These are phyloP conservation scores for Isabelozyma rhagii DNA, from an alignment of 805 yeast genomes.

Conservation along the genomic window DNA sequence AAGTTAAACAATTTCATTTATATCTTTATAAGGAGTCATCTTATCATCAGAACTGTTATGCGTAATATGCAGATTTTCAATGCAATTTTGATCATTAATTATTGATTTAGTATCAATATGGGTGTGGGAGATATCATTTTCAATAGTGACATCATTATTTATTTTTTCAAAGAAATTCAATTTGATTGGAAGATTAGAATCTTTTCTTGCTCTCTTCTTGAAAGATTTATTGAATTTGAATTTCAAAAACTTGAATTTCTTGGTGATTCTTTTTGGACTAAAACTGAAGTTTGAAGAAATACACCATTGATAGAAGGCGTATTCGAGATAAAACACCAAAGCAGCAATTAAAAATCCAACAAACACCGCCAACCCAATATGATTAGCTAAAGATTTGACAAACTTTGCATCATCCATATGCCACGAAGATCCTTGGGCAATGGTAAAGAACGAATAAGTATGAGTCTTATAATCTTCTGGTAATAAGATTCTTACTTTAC, in stretches of 20 bases:
- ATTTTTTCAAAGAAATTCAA: slow-evolving; percentile 18
- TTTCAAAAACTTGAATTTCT: not conserved
- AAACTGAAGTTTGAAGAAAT: slow-evolving; percentile 3
- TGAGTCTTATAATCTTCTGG: slow-evolving; percentile 70
- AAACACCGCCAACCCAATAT: slow-evolving; percentile 67
- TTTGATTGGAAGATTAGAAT: slow-evolving; percentile 48
- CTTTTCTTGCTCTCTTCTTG: slow-evolving; percentile 48
- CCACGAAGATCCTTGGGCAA: slow-evolving; percentile 88
- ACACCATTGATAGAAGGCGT: slow-evolving; percentile 37
- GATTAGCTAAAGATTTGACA: slow-evolving; percentile 69
- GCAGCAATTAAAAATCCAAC: slow-evolving; percentile 64
- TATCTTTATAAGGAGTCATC: not conserved
- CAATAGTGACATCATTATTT: not conserved
- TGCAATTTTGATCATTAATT: not conserved
- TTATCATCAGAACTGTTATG: not conserved
- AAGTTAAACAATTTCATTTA: slow-evolving; percentile 5
- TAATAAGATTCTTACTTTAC: slow-evolving; percentile 63
- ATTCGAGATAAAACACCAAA: slow-evolving; percentile 33
- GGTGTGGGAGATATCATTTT: not conserved
- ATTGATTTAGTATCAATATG: not conserved
- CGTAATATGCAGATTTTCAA: not conserved
- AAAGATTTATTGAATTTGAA: slow-evolving; percentile 10
- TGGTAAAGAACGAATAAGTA: slow-evolving; percentile 63
- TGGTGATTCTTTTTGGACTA: not conserved
- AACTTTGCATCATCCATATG: slow-evolving; percentile 83